phyloP scores from a whole-genome alignment of 768 basidiomycete species.

The Hericium alpestre region DNA sequence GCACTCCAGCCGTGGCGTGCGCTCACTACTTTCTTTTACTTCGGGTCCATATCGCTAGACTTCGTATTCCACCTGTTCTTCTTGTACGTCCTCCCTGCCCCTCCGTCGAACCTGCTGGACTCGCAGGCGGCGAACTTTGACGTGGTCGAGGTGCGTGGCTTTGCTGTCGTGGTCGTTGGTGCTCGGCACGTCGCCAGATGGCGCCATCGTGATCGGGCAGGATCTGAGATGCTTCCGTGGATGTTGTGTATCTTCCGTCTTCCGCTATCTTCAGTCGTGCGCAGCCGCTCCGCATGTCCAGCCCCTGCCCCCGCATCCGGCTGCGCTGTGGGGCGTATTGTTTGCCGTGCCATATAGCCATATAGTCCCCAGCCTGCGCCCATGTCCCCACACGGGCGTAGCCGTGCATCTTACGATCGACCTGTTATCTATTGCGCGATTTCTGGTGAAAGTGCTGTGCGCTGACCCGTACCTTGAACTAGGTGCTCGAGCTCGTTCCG shows the following conservation, averaged over 20 bases:
- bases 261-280: too few species aligned
- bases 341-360: too few species aligned
- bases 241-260: too few species aligned
- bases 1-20: conserved; percentile 69
- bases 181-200: too few species aligned
- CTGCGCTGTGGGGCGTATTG: too few species aligned
- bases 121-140: conserved; percentile 76
- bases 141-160: conserved; percentile 53
- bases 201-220: too few species aligned
- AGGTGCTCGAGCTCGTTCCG: conserved; percentile 63
- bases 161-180: not conserved
- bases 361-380: too few species aligned
- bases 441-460: not conserved
- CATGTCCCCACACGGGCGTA: not conserved
- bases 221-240: too few species aligned
- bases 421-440: not conserved
- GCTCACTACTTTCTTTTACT: conserved; percentile 90
- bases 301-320: too few species aligned
- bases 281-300: too few species aligned
- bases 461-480: not conserved
- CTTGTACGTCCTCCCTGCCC: too few species aligned
- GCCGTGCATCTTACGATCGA: not conserved
- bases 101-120: conserved; percentile 55
- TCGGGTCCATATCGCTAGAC: conserved; percentile 86
- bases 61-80: conserved; percentile 97